phyloP scores from a whole-genome alignment of 2,329 filamentous ascomycete genomes.

The Colletotrichum sp. region DNA sequence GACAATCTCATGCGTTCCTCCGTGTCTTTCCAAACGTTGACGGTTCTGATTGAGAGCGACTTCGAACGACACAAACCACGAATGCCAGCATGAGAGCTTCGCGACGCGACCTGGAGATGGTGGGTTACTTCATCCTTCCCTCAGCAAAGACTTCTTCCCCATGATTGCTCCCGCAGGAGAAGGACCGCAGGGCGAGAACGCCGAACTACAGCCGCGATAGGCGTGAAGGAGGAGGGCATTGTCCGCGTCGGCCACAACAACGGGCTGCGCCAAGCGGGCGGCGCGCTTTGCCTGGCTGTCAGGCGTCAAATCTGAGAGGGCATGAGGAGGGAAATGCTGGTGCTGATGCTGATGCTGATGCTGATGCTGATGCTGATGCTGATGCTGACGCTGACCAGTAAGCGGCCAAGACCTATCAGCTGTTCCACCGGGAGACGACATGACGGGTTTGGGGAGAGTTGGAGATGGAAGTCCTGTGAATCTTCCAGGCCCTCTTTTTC shows the following conservation, averaged over 20 bases:
- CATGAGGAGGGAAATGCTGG: not conserved
- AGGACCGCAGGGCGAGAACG: not conserved
- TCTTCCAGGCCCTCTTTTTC: conserved; percentile 3
- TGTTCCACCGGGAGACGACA: not conserved
- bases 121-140: not conserved
- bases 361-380: not conserved
- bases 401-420: not conserved
- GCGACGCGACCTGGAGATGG: not conserved
- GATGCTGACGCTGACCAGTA: not conserved
- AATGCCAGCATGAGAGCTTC: not conserved
- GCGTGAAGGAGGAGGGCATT: not conserved
- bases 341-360: not conserved
- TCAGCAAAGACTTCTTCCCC: not conserved
- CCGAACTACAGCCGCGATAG: not conserved
- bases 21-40: not conserved
- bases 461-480: not conserved
- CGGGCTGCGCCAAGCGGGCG: not conserved
- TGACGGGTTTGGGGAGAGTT: not conserved
- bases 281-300: not conserved
- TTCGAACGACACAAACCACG: not conserved
- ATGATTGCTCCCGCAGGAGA: not conserved
- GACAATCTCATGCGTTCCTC: accelerated
- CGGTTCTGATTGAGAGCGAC: not conserved
- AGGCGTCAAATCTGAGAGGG: not conserved
- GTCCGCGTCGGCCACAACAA: not conserved